A percentile compares a stretch with the other conserved stretches of the same genome.
These are phyloP conservation scores for Pistacia vera DNA, from an alignment of 345 rosid species.

Conservation along the genomic window DNA sequence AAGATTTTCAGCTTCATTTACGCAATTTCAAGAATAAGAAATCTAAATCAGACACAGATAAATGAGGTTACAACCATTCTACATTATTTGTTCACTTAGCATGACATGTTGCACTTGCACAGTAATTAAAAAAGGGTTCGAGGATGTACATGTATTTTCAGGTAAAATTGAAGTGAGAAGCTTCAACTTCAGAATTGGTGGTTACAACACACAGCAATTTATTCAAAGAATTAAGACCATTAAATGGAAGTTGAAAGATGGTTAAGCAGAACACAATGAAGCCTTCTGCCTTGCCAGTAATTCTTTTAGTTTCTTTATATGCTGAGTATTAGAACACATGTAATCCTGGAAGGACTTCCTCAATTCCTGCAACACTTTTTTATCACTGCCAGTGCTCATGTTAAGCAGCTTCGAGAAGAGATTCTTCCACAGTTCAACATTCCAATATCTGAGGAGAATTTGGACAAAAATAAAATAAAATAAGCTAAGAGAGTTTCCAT, in stretches of 20 bases:
- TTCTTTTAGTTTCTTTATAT: slow-evolving; percentile 69
- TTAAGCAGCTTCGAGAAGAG: slow-evolving; percentile 75
- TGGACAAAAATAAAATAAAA: neutral
- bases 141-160: neutral
- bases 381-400: slow-evolving; percentile 36
- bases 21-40: too few species aligned
- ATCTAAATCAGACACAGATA: neutral
- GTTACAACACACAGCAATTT: too few species aligned
- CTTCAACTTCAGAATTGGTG: neutral
- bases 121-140: neutral
- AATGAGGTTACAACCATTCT: neutral
- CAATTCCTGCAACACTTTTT: slow-evolving; percentile 41
- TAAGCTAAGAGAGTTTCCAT: neutral
- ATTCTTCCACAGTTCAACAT: slow-evolving; percentile 70
- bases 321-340: slow-evolving; percentile 53
- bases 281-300: slow-evolving; percentile 69
- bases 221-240: too few species aligned
- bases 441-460: slow-evolving; percentile 72
- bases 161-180: neutral
- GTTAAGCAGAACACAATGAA: slow-evolving; percentile 64
- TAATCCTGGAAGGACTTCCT: slow-evolving; percentile 66
- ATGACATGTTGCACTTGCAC: neutral
- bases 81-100: neutral
- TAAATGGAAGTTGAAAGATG: neutral
- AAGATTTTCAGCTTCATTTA: neutral